Evolutionary conservation across 257 asterid species (phyloP), one percentile per base, ranked within the genome.

Genomic region (Oldenlandia corymbosa): DNA sequence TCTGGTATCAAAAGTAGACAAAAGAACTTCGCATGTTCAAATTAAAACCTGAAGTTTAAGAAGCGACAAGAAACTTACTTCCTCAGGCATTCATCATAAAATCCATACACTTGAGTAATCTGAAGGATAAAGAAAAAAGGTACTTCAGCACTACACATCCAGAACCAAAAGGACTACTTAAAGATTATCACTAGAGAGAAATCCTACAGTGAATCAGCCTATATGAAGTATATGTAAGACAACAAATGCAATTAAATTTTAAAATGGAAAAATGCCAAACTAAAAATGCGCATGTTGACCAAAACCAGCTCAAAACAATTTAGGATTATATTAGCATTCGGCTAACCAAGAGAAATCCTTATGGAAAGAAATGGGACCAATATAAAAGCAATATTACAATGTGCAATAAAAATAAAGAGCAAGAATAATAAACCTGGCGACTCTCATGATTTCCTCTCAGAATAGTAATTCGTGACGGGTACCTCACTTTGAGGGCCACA

Each of bases 371-470:
- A 52, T 37, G 50, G 56, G 58, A 70, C 41, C 24, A 4, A 43
- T 23, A 32, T 16, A 16, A 20, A 54, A 32, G 24, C 26, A 28
- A n/a, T n/a, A n/a, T n/a, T n/a, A n/a, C n/a, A n/a, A 14, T 31
- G 30, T 45, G 43, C 17, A n/a, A 45, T 28, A 45, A 16, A 70
- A 42, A 28, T 10, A 66, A 32, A 47, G 31, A 9, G 67, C 39
- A 7, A 63, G 10, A 20, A 56, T 48, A 7, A 58, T 23, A 65
- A 78, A 88, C 95, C 94, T 79, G 85, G 21, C 85, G 78, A 58
- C 96, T 88, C 72, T 87, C 95, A 55, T 87, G 95, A 74, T 87
- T 87, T 76, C 96, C 94, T 59, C 96, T 84, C 54, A 89, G 84
- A 77, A 86, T 76, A 50, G 89, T 78, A 43, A 78, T 75, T 59